Conservation (phyloP, 2,329 filamentous ascomycete species). For the Curvularia eragrostidis region DNA sequence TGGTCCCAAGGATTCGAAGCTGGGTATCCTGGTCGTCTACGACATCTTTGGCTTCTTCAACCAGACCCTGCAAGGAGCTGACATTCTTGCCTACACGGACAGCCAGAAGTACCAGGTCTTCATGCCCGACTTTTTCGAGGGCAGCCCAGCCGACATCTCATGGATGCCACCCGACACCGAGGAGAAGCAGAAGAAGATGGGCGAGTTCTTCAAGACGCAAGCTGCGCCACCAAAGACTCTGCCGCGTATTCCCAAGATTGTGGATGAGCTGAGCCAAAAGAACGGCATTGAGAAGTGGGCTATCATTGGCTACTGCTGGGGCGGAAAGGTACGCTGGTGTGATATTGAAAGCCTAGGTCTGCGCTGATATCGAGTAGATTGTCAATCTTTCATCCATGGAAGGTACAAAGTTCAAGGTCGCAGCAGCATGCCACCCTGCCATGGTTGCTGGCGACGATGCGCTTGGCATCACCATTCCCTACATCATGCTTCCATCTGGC, state of each 20-base stretch:
- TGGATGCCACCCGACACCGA: conserved; percentile 67
- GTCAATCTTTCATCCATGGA: conserved; percentile 60
- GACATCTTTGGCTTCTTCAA: conserved; percentile 71
- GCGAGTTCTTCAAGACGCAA: conserved; percentile 64
- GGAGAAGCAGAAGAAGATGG: conserved; percentile 66
- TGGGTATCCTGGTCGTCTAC: conserved; percentile 65
- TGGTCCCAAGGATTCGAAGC: conserved; percentile 62
- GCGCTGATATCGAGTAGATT: conserved; percentile 52
- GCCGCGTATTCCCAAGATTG: conserved; percentile 61
- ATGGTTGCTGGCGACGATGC: conserved; percentile 68
- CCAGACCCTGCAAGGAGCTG: conserved; percentile 68
- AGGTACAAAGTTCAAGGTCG: conserved; percentile 64
- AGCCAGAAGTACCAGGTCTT: conserved; percentile 79
- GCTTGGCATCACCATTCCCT: conserved; percentile 62
- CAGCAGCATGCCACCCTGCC: conserved; percentile 63
- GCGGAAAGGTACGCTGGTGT: conserved; percentile 54
- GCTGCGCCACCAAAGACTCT: conserved; percentile 66
- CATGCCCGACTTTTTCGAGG: conserved; percentile 91
- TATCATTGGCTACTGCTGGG: conserved; percentile 68
- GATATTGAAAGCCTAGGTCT: not conserved
- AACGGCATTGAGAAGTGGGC: conserved; percentile 63
- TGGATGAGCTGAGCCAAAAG: conserved; percentile 60
- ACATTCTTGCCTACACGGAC: conserved; percentile 66
- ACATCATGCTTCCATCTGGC: conserved; percentile 63
- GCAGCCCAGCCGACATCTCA: conserved; percentile 68